These are phyloP conservation scores for Diphasiastrum complanatum DNA, from an alignment of 83 land plant species.

Conservation along the genomic window DNA sequence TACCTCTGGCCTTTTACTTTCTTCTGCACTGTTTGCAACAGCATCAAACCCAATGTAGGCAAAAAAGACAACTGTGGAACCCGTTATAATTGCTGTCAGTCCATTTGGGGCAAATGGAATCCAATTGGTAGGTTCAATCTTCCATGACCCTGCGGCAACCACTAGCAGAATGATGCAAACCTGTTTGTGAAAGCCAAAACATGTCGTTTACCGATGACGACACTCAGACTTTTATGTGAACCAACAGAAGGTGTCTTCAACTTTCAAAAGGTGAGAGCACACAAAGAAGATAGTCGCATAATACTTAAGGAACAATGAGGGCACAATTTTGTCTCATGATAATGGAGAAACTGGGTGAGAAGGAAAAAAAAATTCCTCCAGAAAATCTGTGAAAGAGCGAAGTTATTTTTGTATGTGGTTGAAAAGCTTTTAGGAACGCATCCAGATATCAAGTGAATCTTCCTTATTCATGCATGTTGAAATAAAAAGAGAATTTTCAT, in stretches of 20 bases:
- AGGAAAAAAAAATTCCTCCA: background rate
- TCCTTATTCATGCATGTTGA: no score
- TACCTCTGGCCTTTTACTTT: constrained; percentile 90
- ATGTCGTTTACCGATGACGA: no score
- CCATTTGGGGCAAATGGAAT: constrained; percentile 94
- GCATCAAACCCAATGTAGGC: constrained; percentile 99
- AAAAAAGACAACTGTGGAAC: constrained; percentile 92
- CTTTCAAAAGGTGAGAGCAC: no score
- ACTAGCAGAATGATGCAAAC: constrained; percentile 73
- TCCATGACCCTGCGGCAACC: constrained; percentile 61
- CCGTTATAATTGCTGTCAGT: constrained; percentile 57
- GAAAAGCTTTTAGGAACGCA: no score
- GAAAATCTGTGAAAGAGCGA: constrained; percentile 3
- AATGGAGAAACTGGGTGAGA: background rate
- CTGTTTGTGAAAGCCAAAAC: no score
- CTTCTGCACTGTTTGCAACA: constrained; percentile 97
- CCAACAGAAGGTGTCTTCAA: no score
- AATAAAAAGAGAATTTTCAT: no score
- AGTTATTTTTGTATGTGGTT: background rate
- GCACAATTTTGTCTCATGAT: constrained; percentile 1
- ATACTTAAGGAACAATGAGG: no score
- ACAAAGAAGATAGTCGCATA: no score
- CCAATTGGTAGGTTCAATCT: constrained; percentile 88
- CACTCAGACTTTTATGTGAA: no score
- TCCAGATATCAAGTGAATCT: no score